phyloP scores from a whole-genome alignment of 2,329 filamentous ascomycete genomes.

The Alternaria arborescens region DNA sequence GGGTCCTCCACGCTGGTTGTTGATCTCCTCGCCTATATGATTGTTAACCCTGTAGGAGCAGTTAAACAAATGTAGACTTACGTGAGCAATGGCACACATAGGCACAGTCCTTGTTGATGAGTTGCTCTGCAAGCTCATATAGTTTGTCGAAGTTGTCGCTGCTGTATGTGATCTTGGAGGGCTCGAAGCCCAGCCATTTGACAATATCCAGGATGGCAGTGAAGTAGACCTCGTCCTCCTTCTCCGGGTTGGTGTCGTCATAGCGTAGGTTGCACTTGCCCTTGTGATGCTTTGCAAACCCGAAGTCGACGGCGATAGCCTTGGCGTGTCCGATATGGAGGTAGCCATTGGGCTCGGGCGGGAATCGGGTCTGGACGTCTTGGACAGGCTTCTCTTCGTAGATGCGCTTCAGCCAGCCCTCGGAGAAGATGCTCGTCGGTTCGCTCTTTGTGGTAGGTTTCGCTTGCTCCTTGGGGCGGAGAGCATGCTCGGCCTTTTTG shows the following conservation, averaged over 20 bases:
- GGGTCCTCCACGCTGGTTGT: conserved; percentile 84
- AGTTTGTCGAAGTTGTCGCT: conserved; percentile 89
- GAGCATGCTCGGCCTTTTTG: conserved; percentile 55
- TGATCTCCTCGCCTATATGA: conserved; percentile 75
- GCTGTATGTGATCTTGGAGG: conserved; percentile 81
- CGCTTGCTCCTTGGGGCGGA: conserved; percentile 52
- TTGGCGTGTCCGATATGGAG: conserved; percentile 95
- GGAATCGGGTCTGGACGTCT: conserved; percentile 59
- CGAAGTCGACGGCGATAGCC: conserved; percentile 95
- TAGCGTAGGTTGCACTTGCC: conserved; percentile 81
- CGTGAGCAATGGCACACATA: conserved; percentile 88
- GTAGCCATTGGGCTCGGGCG: conserved; percentile 82
- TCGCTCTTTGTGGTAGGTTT: conserved; percentile 39
- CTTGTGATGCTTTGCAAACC: conserved; percentile 85
- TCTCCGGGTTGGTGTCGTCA: conserved; percentile 95
- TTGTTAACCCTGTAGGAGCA: conserved; percentile 27
- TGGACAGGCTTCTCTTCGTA: conserved; percentile 60
- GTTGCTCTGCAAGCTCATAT: conserved; percentile 86
- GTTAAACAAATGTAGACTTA: conserved; percentile 33
- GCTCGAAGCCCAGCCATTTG: conserved; percentile 84
- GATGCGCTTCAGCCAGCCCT: conserved; percentile 60
- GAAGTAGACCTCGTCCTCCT: conserved; percentile 90
- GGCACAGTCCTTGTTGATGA: conserved; percentile 74
- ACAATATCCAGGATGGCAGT: conserved; percentile 89
- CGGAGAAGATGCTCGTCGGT: conserved; percentile 55